Evolutionary conservation across 768 basidiomycete genomes (phyloP).

Genomic region (Tephrocybe sp.): DNA sequence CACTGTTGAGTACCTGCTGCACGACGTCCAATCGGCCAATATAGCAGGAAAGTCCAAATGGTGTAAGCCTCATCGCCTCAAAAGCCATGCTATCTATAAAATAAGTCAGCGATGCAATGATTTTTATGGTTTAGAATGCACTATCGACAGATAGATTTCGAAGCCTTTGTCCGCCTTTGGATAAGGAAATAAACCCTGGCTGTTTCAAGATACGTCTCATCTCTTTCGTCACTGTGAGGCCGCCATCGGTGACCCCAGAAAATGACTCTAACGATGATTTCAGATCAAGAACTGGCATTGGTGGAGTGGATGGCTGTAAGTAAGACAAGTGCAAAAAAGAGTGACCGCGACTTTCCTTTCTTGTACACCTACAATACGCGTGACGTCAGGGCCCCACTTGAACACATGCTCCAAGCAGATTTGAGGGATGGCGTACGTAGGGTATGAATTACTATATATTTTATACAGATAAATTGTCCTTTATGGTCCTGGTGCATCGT

Average conservation of each 20-base stretch:
- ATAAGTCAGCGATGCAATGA: neutral
- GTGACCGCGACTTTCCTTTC: no score
- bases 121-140: slow-evolving; percentile 2
- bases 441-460: no score
- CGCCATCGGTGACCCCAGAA: slow-evolving; percentile 5
- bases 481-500: slow-evolving; percentile 1
- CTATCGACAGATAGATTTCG: slow-evolving; percentile 26
- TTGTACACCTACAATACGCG: no score
- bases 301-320: no score
- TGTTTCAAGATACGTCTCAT: slow-evolving; percentile 2
- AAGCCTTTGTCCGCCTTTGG: neutral
- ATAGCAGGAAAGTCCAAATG: slow-evolving; percentile 27
- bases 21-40: slow-evolving; percentile 20
- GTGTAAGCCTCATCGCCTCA: slow-evolving; percentile 23
- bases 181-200: neutral
- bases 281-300: no score
- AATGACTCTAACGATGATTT: no score
- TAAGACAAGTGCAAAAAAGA: no score
- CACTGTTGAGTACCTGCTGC: slow-evolving; percentile 15
- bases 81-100: slow-evolving; percentile 25
- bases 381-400: no score
- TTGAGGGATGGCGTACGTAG: no score
- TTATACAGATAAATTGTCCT: neutral
- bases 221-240: neutral
- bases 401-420: no score